phyloP scores from a whole-genome alignment of 2,329 filamentous ascomycete species.

The Fusarium abutilonis region DNA sequence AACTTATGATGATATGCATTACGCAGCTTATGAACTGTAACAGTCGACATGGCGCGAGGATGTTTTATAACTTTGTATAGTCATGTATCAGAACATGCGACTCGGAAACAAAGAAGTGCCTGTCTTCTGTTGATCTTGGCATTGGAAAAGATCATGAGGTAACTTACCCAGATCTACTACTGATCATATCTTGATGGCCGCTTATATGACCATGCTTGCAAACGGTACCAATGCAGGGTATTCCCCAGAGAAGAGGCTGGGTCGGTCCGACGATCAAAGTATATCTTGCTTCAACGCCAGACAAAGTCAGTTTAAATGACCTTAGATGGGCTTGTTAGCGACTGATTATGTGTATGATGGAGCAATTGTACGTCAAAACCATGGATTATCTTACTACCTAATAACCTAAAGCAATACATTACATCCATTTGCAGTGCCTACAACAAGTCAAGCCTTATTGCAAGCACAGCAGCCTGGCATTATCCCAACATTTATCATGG shows the following conservation, averaged over 20 bases:
- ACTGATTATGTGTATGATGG: background rate
- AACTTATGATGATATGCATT: constrained; percentile 20
- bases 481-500: background rate
- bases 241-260: background rate
- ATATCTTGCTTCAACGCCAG: background rate
- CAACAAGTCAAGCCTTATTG: background rate
- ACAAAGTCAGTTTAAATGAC: background rate
- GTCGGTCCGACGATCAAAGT: constrained; percentile 28
- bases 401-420: background rate
- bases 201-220: background rate
- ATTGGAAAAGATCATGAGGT: constrained; percentile 4
- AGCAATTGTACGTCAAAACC: background rate
- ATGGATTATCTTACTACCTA: background rate
- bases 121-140: background rate
- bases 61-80: constrained; percentile 1
- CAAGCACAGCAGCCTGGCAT: background rate
- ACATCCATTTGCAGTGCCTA: background rate
- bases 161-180: constrained; percentile 14
- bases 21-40: constrained; percentile 27
- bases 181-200: constrained; percentile 1
- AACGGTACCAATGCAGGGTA: background rate
- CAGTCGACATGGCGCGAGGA: constrained; percentile 5
- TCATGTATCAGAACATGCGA: background rate
- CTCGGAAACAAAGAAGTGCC: background rate
- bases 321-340: too few relatives aligned